Conservation (phyloP, 1,284 basidiomycete species). For the Dichomitus squalens region DNA sequence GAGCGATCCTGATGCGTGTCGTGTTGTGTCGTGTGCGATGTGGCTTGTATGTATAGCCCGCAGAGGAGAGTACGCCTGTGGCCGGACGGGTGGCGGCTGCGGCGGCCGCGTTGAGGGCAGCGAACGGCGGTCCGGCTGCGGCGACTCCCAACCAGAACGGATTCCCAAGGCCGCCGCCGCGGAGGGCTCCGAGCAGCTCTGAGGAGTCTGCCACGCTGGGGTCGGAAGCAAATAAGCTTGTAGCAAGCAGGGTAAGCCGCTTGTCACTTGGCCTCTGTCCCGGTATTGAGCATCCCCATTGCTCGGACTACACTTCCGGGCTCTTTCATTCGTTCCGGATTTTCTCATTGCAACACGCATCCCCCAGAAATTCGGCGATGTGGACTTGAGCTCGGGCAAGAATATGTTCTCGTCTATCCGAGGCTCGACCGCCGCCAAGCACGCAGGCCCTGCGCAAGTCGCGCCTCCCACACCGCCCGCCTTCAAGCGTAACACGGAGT, state of each 20-base stretch:
- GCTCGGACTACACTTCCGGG: neutral
- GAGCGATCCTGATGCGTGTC: neutral
- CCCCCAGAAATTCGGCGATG: slow-evolving; percentile 59
- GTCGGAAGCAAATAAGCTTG: slow-evolving; percentile 18
- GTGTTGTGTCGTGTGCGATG: too few species aligned
- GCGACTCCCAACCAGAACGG: slow-evolving; percentile 6
- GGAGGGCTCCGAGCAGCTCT: slow-evolving; percentile 22
- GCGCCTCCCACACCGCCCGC: slow-evolving; percentile 49
- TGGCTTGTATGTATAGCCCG: neutral
- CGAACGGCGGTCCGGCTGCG: slow-evolving; percentile 5
- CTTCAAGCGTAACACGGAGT: slow-evolving; percentile 46
- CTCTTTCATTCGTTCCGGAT: neutral
- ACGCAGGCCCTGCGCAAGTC: slow-evolving; percentile 35
- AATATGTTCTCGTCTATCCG: slow-evolving; percentile 52
- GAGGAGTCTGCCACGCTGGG: slow-evolving; percentile 11
- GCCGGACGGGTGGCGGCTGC: slow-evolving; percentile 34
- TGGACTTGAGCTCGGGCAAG: slow-evolving; percentile 57
- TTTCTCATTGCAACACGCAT: neutral
- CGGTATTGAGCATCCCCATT: too few species aligned
- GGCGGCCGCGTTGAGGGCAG: slow-evolving; percentile 28
- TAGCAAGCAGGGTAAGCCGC: slow-evolving; percentile 33
- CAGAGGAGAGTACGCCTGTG: neutral
- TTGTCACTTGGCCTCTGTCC: neutral
- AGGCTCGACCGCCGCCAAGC: slow-evolving; percentile 44
- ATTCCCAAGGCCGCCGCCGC: slow-evolving; percentile 30